phyloP scores from a whole-genome alignment of 2,329 filamentous ascomycete species.

The Aspergillus flavus region DNA sequence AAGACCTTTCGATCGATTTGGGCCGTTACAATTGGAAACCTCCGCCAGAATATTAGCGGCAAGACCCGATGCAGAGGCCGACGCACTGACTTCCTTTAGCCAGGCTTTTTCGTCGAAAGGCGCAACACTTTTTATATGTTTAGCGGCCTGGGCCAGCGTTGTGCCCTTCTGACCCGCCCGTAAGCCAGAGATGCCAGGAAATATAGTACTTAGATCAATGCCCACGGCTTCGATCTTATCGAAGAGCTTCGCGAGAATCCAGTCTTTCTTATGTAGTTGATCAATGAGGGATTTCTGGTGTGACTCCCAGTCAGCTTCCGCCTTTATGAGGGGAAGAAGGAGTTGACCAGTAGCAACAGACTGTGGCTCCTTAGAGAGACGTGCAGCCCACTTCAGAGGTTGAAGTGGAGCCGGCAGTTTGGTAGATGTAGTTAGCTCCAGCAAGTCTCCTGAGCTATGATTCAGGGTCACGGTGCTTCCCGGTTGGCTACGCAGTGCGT shows the following conservation, averaged over 20 bases:
- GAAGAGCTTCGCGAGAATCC: constrained; percentile 58
- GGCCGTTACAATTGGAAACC: constrained; percentile 17
- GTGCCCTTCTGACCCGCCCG: constrained; percentile 48
- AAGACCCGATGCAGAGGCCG: constrained; percentile 21
- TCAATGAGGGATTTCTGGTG: constrained; percentile 54
- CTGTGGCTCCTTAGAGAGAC: constrained; percentile 45
- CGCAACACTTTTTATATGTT: constrained; percentile 57
- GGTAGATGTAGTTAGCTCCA: constrained; percentile 52
- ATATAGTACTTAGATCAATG: constrained; percentile 58
- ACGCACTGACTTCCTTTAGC: constrained; percentile 33
- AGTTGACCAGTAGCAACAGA: constrained; percentile 52
- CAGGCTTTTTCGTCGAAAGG: constrained; percentile 56
- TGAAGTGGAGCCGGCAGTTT: constrained; percentile 57
- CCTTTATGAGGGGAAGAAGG: constrained; percentile 56
- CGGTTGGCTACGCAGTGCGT: constrained; percentile 46
- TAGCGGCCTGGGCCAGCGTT: constrained; percentile 55
- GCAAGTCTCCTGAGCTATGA: constrained; percentile 31
- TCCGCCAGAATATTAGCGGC: constrained; percentile 32
- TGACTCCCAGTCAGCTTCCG: constrained; percentile 50
- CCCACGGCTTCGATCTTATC: constrained; percentile 61
- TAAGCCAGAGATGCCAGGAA: constrained; percentile 55
- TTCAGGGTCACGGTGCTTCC: constrained; percentile 37
- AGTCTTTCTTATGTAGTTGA: constrained; percentile 60
- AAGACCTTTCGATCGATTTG: constrained; percentile 17
- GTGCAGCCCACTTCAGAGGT: constrained; percentile 55